Base-by-base conservation (phyloP, 768 basidiomycete genomes). In the Boletus subparvulus region DNA sequence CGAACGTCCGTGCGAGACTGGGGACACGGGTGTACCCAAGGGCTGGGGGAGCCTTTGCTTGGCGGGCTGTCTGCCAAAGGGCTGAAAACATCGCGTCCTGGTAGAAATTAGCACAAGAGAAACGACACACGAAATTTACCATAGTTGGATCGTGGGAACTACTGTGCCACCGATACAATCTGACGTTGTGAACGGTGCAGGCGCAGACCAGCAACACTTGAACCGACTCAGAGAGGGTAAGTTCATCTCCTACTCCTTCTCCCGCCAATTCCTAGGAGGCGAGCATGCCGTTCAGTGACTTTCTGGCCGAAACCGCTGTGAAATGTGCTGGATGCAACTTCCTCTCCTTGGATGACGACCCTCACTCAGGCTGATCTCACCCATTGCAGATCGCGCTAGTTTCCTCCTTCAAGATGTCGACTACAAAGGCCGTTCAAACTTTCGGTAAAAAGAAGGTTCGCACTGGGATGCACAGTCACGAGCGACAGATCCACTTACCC, bases 361-460 rank as follows among this genome's bases (percentile, higher is more conserved):
- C 26, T 21, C 32, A 33, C 40, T 8, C 26, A 7, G n/a, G 41
- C 70, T 71, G 54, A 71, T 54, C 49, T 40, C 42, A 44, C 51
- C 50, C 47, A n/a, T 43, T 44, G 13, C 57, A 73, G 70, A 66
- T 55, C 52, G 53, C 60, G 50, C 46, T 57, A 54, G 64, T 65
- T 63, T 69, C 69, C 61, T 43, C 58, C 66, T 60, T 50, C 60
- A 84, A 78, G 76, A 92, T 91, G 89, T 82, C 88, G 71, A 70
- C 80, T 66, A 75, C 77, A 63, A 92, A 92, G 80, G 93, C 95
- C 80, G 96, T 98, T 66, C 96, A 98, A 75, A 96, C 93, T 61
- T 98, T 98, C 79, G 96, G 96, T 78, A 98, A 98, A 92, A 98
- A 98, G 88, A 98, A 98, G 90, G 93, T 84, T 73, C 61, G 84